Evolutionary conservation across 179 eudicot species (phyloP), one percentile per base, ranked within the genome.

Genomic region (Camellia oleifera): DNA sequence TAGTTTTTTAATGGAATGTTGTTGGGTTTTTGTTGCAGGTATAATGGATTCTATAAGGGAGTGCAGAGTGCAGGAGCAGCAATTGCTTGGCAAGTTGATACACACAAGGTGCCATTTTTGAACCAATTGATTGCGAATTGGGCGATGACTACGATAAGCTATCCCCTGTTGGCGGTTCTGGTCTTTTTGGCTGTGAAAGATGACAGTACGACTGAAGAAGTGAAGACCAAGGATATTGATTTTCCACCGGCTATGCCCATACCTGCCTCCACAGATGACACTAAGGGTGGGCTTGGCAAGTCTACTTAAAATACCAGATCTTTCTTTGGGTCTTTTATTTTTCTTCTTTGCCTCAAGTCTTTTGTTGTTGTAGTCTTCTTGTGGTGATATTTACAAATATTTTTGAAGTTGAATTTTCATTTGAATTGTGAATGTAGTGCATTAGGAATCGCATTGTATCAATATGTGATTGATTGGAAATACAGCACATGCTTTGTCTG

Each of bases 61-160:
- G 89, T 94, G 54, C 99, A 97, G 79, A 97, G 99, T 80, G 98
- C 97, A 6, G 99, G 99, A 64, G 97, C 92, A 9, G 99, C 98
- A 45, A 88, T 94, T 74, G 97, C 99, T 32, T 96, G 98, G 99
- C 99, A 96, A 84, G 69, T 94, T 26, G 99, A 96, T 85, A 82
- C 87, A 13, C 93, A 92, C 76, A 86, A 86, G 7, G 92, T 88
- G 64, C 86, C 98, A 4, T 92, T 84, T 77, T 53, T 91, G 73
- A 84, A 83, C 68, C 90, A 96, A 82, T 74, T 96, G 72, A 85
- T 91, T 69, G 80, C 86, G 7, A 96, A 91, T 78, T 96, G 99
- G 98, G 87, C 72, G 17, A 80, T 94, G 72, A 90, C 94, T 32
- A 89, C 97, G 9, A 74, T 87, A 26, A 91, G 97, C 82, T 96